Base-by-base conservation (phyloP, 345 rosid genomes). In the Hirschfeldia incana region DNA sequence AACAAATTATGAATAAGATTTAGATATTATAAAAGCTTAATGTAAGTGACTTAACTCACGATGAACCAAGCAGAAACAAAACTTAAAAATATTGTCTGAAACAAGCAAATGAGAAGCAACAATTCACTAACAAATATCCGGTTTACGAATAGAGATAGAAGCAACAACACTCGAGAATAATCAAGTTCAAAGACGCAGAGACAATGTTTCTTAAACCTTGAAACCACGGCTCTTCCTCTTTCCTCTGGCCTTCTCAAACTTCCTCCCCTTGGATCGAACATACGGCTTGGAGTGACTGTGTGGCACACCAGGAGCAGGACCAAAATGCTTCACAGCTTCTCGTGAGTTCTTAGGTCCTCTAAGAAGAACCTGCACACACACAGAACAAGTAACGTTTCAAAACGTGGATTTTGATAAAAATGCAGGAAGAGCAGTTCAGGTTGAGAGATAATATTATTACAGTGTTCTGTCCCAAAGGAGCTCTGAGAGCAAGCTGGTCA, bases 231-330 rank as follows among this genome's bases (percentile, higher is more conserved):
- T 88, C 89, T 89, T 91, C 73, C 97, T 89, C 84, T 58, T 91
- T 65, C 99, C 99, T 81, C 99, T 85, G 33, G 96, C 98, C 78
- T 71, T 89, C 87, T 93, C 97, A 72, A 88, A 95, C 85, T 93
- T 93, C 86, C 98, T 90, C 78, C 99, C 99, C 86, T 85, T 87
- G 0, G 90, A 58, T 3, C 99, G 88, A 49, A 95, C 97, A 59
- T 90, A 95, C 2, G 99, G 98, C 83, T 93, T 94, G n/a, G 94
- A 70, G 78, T 86, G 88, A 85, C 97, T 95, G 90, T 86, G 90
- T 4, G 99, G 99, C 36, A 95, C 98, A 82, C 99, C 97, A 34
- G 99, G 99, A 59, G 99, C 98, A 1, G 90, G 95, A 3, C 99
- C 99, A 8, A 95, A 95, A 85, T 95, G 99, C 84, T 93, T 95